Evolutionary conservation across 306 rosid genomes (phyloP).

Genomic region (Macrotyloma uniflorum): DNA sequence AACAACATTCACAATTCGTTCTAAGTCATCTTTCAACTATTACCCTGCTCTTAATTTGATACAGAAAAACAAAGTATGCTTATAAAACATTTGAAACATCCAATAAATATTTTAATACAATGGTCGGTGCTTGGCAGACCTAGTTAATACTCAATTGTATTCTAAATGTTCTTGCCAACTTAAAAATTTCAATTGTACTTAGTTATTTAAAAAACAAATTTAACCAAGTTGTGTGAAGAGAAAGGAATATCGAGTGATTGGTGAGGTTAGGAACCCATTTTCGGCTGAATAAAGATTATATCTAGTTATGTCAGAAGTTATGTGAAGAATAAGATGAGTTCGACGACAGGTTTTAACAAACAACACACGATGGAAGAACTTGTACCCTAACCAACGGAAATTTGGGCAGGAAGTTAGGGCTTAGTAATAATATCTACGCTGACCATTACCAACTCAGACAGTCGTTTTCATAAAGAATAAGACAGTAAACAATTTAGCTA

Average conservation of each 20-base stretch:
- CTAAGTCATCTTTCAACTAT: no score
- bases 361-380: background rate
- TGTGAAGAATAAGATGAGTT: background rate
- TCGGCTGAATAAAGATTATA: no score
- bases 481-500: slow-evolving; percentile 16
- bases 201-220: background rate
- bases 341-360: background rate
- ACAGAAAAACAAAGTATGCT: background rate
- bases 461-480: background rate
- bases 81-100: background rate
- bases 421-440: slow-evolving; percentile 3
- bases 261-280: background rate
- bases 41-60: background rate
- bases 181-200: background rate
- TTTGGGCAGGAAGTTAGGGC: background rate
- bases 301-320: no score
- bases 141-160: background rate
- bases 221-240: background rate
- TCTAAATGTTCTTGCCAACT: background rate
- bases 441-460: background rate
- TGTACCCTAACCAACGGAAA: background rate
- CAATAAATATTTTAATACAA: background rate
- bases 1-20: no score
- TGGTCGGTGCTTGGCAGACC: background rate
- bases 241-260: background rate